phyloP scores from a whole-genome alignment of 2,329 filamentous ascomycete species.

The Exophiala viscosa region DNA sequence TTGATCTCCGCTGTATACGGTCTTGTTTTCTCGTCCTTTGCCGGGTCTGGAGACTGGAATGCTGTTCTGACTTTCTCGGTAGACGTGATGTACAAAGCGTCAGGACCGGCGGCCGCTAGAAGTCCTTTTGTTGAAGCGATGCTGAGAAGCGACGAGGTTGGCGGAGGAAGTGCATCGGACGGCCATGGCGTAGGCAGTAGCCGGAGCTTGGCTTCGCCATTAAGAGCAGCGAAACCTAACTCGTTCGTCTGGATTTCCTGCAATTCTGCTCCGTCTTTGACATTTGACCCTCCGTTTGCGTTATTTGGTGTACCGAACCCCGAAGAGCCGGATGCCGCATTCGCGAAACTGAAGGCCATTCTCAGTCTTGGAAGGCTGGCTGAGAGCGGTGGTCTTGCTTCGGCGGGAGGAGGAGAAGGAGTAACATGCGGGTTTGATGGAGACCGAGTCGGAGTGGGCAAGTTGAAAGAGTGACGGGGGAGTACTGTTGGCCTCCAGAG shows the following conservation, averaged over 20 bases:
- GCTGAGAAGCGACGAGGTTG: constrained; percentile 77
- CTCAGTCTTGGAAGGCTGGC: constrained; percentile 37
- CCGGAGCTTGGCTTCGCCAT: constrained; percentile 66
- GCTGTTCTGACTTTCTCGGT: constrained; percentile 75
- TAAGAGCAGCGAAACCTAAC: constrained; percentile 76
- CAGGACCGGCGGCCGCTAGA: constrained; percentile 81
- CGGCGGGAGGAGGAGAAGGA: constrained; percentile 19
- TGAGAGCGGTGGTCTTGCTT: constrained; percentile 37
- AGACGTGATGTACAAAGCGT: constrained; percentile 69
- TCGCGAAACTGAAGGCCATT: constrained; percentile 64
- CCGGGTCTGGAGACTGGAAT: constrained; percentile 47
- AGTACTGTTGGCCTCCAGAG: constrained; percentile 42
- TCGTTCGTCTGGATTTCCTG: constrained; percentile 79
- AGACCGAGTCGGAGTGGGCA: constrained; percentile 33
- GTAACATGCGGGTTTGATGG: constrained; percentile 38
- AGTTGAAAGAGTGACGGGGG: constrained; percentile 43
- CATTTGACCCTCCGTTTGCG: constrained; percentile 37
- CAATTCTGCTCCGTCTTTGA: constrained; percentile 59
- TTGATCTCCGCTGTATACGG: constrained; percentile 69
- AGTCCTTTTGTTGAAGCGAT: constrained; percentile 77
- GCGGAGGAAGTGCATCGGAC: constrained; percentile 61
- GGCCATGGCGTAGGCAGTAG: constrained; percentile 76
- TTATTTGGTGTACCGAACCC: constrained; percentile 39
- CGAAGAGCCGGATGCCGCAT: constrained; percentile 43
- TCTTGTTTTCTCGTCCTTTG: constrained; percentile 51